Evolutionary conservation across 805 yeast species (phyloP), one percentile per base, ranked within the genome.

Genomic region (Wickerhamiella alocasiicola): DNA sequence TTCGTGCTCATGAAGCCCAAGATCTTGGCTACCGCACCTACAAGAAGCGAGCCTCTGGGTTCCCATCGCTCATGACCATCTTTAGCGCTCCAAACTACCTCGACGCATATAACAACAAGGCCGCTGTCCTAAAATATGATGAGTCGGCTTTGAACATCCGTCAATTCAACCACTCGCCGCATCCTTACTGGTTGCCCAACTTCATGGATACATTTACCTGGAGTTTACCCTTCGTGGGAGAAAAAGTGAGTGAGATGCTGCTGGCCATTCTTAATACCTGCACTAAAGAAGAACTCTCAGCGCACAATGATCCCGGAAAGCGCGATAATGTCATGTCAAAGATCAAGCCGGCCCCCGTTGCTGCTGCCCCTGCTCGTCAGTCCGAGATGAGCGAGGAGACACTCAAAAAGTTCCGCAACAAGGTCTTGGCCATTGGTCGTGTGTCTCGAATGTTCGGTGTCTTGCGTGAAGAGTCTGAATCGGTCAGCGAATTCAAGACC

Each of bases 151-250:
- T 88, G 91, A 91, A 88, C 60, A 88, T 88, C 43, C 73, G 96
- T 43, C 97, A 88, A 62, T 88, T 91, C 67, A 85, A 87, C 60
- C 64, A 78, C 53, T 76, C 85, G 21, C 94, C 95, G 4, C 97
- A 88, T 61, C 98, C 98, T 1, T 88, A 91, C 62, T 85, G 94
- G 84, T 67, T 91, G 50, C 97, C 97, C 6, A 85, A 85, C 59
- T 83, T 87, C 53, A 84, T 87, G 94, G 96, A 91, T 59, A 95
- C 88, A 5, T 88, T 88, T 60, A 80, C 94, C 9, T 91, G 97
- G 97, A 82, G 95, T 2, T 66, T 88, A 43, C 98, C 97, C 6
- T 88, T 91, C 65, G 96, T 91, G 18, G 97, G 96, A 16, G 95
- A 88, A 58, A 83, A 91, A 55, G 81, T 87, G 41, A 82, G 94